These are phyloP conservation scores for Linnemannia zychae DNA, from an alignment of 192 early-diverging fungal species.

Conservation along the genomic window DNA sequence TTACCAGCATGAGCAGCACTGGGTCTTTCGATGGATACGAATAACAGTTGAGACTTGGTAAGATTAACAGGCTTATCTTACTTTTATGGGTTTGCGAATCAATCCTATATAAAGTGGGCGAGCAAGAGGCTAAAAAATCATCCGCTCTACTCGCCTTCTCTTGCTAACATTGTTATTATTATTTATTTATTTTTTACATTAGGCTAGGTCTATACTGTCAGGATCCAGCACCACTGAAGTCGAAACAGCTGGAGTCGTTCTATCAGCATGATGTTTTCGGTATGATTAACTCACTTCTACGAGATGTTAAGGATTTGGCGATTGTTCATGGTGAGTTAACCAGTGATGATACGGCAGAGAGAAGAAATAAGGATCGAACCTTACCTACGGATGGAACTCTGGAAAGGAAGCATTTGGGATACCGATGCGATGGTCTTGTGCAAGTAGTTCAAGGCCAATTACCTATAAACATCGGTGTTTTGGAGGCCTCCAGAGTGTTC, in stretches of 20 bases:
- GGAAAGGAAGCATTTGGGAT: background rate
- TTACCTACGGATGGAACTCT: slow-evolving; percentile 5
- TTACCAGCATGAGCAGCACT: slow-evolving; percentile 4
- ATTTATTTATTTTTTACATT: background rate
- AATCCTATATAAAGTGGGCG: too few relatives aligned
- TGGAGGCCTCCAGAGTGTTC: slow-evolving; percentile 1
- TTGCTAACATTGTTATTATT: too few relatives aligned
- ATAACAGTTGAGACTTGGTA: slow-evolving; percentile 12
- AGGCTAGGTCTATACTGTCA: slow-evolving; percentile 21
- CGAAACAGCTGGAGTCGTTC: slow-evolving; percentile 7
- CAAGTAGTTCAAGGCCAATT: background rate
- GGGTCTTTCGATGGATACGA: slow-evolving; percentile 14
- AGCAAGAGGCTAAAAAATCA: too few relatives aligned
- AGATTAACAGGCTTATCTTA: too few relatives aligned
- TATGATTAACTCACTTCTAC: slow-evolving; percentile 13
- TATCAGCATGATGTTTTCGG: slow-evolving; percentile 19
- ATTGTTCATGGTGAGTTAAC: background rate
- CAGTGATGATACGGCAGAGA: slow-evolving; percentile 6
- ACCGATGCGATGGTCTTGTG: background rate
- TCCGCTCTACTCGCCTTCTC: too few relatives aligned
- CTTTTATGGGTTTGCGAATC: too few relatives aligned
- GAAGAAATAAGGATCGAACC: slow-evolving; percentile 2
- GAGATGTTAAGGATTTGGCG: slow-evolving; percentile 5
- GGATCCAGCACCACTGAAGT: slow-evolving; percentile 8
- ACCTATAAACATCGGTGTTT: background rate